phyloP scores from a whole-genome alignment of 176 grass and related monocot genomes.

The Oropetium thomaeum region DNA sequence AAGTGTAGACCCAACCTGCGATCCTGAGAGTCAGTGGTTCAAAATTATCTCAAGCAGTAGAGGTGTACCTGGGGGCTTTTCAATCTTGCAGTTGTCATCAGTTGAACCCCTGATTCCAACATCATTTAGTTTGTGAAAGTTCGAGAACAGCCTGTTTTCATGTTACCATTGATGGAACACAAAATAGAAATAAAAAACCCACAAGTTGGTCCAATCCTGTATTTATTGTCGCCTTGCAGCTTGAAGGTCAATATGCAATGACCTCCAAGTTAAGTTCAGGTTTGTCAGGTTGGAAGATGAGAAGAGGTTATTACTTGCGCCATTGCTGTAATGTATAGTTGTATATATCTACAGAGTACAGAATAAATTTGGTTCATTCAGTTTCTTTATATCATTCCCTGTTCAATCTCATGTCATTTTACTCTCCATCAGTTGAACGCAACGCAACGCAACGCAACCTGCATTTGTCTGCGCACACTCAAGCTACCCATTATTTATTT shows the following conservation, averaged over 20 bases:
- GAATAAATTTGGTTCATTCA: neutral
- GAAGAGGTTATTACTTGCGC: neutral
- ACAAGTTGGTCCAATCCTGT: neutral
- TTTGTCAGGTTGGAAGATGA: neutral
- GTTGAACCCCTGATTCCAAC: constrained; percentile 21
- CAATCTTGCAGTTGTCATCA: constrained; percentile 53
- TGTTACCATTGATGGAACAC: neutral
- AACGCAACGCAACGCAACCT: neutral
- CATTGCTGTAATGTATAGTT: neutral
- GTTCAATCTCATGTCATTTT: too few species aligned
- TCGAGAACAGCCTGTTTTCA: neutral
- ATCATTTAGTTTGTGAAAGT: constrained; percentile 1
- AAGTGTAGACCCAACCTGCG: constrained; percentile 47
- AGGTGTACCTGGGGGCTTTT: constrained; percentile 25
- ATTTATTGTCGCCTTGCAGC: neutral
- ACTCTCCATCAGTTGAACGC: neutral
- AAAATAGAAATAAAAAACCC: neutral
- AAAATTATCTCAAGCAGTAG: constrained; percentile 69
- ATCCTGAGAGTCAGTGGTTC: constrained; percentile 91
- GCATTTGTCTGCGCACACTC: neutral
- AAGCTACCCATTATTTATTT: neutral
- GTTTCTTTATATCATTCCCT: neutral
- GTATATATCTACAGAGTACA: neutral
- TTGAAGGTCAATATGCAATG: neutral
- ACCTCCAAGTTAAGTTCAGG: neutral